phyloP scores from a whole-genome alignment of 306 rosid genomes.

The Vachellia pachyceras region DNA sequence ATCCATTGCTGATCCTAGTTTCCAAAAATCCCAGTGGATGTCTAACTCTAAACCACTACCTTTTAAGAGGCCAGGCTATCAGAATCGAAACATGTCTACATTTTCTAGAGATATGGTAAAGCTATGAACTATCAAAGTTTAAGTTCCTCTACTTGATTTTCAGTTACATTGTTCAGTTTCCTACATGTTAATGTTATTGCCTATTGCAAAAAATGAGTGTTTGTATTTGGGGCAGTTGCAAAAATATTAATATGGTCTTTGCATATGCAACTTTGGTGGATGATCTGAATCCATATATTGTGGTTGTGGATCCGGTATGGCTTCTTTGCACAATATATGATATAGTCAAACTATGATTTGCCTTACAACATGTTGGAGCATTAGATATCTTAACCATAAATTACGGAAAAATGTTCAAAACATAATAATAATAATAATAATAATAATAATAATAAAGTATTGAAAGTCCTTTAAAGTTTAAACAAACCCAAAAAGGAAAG shows the following conservation, averaged over 20 bases:
- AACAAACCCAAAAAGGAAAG: neutral
- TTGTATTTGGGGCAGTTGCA: neutral
- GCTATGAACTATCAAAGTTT: conserved; percentile 23
- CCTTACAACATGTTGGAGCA: neutral
- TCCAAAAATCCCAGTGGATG: conserved; percentile 41
- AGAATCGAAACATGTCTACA: conserved; percentile 41
- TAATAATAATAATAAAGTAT: too few species aligned
- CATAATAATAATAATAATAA: too few species aligned
- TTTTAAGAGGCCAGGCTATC: conserved; percentile 49
- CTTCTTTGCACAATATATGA: neutral
- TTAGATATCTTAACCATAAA: neutral
- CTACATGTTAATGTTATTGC: conserved; percentile 1
- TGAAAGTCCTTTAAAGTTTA: neutral
- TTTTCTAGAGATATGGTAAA: conserved; percentile 53
- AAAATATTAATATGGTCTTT: neutral
- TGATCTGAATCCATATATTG: neutral
- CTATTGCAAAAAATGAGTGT: neutral
- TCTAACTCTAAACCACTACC: conserved; percentile 50
- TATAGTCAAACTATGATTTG: conserved; percentile 1
- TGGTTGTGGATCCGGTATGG: neutral
- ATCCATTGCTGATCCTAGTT: conserved; percentile 36
- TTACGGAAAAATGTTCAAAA: neutral
- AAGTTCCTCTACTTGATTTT: conserved; percentile 32
- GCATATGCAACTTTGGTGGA: too few species aligned
- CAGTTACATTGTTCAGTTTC: conserved; percentile 28